Evolutionary conservation across 345 rosid species (phyloP).

Genomic region (Iberis pinnata): DNA sequence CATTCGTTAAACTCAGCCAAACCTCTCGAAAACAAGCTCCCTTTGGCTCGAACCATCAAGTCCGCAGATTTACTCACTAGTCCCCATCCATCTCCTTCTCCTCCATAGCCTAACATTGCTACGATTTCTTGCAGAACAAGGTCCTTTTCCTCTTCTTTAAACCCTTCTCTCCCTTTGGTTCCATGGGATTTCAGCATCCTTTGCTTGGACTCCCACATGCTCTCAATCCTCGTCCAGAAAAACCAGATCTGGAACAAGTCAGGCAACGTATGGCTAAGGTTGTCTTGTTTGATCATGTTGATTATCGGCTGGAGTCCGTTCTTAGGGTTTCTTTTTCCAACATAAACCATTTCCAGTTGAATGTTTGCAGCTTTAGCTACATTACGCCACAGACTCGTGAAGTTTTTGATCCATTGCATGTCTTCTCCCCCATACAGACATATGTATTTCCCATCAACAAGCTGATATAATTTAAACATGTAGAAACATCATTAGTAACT

Average conservation of each 20-base stretch:
- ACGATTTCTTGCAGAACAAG: conserved; percentile 44
- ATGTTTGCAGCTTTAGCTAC: conserved; percentile 39
- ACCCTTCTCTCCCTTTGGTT: conserved; percentile 22
- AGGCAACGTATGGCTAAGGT: conserved; percentile 37
- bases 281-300: conserved; percentile 27
- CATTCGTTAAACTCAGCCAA: conserved; percentile 36
- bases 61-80: conserved; percentile 40
- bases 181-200: conserved; percentile 24
- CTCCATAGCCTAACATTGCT: conserved; percentile 49
- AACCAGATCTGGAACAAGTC: conserved; percentile 47
- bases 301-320: conserved; percentile 40
- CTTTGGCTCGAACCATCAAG: conserved; percentile 45
- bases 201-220: conserved; percentile 76
- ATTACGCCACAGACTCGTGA: conserved; percentile 29
- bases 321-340: conserved; percentile 59
- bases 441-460: conserved; percentile 40
- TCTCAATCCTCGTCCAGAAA: conserved; percentile 84
- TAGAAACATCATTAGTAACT: background rate
- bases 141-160: conserved; percentile 41
- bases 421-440: conserved; percentile 82
- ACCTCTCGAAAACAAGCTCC: conserved; percentile 29
- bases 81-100: conserved; percentile 61
- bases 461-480: conserved; percentile 27
- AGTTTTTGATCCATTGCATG: conserved; percentile 55
- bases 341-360: conserved; percentile 51